Evolutionary conservation across 2,329 filamentous ascomycete genomes (phyloP).

Genomic region (Xylariaceae sp.): DNA sequence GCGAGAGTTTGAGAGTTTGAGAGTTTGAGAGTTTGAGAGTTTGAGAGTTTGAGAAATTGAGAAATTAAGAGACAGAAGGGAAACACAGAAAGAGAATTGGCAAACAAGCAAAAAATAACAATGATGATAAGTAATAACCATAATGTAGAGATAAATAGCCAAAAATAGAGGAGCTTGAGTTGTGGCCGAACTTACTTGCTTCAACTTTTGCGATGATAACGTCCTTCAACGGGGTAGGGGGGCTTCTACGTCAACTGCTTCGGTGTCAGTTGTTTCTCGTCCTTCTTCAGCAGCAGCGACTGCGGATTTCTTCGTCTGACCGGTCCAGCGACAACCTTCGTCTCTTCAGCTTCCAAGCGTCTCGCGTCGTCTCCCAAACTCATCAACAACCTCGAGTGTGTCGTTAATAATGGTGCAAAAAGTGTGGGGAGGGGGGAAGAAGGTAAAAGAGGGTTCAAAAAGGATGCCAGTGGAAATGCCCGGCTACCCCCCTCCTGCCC

Average conservation of each 20-base stretch:
- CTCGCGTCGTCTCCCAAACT: constrained; percentile 27
- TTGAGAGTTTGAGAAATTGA: background rate
- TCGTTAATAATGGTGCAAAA: constrained; percentile 17
- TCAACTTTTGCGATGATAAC: constrained; percentile 14
- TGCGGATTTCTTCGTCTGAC: constrained; percentile 7
- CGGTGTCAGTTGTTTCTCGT: constrained; percentile 10
- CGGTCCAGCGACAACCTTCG: constrained; percentile 22
- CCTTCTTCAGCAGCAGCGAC: constrained; percentile 8
- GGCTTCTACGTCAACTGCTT: constrained; percentile 16
- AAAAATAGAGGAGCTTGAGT: background rate
- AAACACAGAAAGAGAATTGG: background rate
- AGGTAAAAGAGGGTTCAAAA: constrained; percentile 16
- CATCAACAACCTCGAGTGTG: constrained; percentile 25
- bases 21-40: too few relatives aligned
- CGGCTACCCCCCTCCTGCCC: background rate
- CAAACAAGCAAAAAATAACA: constrained; percentile 1
- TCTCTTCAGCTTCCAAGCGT: constrained; percentile 22
- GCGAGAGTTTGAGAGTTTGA: background rate
- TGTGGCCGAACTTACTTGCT: constrained; percentile 15
- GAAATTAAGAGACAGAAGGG: background rate
- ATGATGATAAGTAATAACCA: background rate
- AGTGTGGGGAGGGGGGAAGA: constrained; percentile 18
- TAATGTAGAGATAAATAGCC: background rate
- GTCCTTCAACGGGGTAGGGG: constrained; percentile 11
- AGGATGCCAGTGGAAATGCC: constrained; percentile 17